Base-by-base conservation (phyloP, 768 basidiomycete species). In the Boletus pseudopeckii region DNA sequence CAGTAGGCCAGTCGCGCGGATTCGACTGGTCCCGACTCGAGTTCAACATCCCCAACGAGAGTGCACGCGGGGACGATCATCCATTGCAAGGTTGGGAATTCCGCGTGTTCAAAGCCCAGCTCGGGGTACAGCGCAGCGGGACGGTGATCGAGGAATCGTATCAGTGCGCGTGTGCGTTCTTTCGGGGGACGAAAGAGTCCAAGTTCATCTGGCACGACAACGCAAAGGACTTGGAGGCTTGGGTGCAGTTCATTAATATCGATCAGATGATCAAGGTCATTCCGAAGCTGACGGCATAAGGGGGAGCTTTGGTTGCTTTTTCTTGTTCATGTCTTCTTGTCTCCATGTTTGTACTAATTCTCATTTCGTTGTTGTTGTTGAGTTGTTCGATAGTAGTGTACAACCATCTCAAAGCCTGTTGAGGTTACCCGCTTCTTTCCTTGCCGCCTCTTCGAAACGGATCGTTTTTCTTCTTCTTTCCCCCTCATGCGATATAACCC, bases 51-150 rank as follows among this genome's bases (percentile, higher is more conserved):
- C 76, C 85, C 59, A 78, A 78, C 36, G 74, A 81, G 56, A 76
- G 71, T 3, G 87, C 85, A 7, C 76, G 72, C 1, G 86, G 86
- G 2, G 91, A 92, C 66, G 82, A 83, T 5, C 79, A 81, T 41
- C 79, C 81, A 2, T 74, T 92, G 0, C 75, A 77, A 18, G 91
- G 91, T 0, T 93, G 91, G 91, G 91, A 93, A 67, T 92, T 93
- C 70, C 81, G 91, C 8, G 74, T 92, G 39, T 93, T 88, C 79
- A 80, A 79, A 52, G 81, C 86, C 14, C 80, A 82, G 50, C 78
- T 92, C 15, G 88, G 86, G 15, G 84, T 90, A 3, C 80, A 81
- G 13, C 77, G 85, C 8, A 70, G 75, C 33, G 79, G 79, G 14
- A 61, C 76, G 26, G 64, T 68, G 18, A 72, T 88, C 39, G 78